A percentile compares a stretch with the other conserved stretches of the same genome.
Evolutionary conservation across 1,284 basidiomycete genomes (phyloP).

Genomic region (Malassezia caprae): DNA sequence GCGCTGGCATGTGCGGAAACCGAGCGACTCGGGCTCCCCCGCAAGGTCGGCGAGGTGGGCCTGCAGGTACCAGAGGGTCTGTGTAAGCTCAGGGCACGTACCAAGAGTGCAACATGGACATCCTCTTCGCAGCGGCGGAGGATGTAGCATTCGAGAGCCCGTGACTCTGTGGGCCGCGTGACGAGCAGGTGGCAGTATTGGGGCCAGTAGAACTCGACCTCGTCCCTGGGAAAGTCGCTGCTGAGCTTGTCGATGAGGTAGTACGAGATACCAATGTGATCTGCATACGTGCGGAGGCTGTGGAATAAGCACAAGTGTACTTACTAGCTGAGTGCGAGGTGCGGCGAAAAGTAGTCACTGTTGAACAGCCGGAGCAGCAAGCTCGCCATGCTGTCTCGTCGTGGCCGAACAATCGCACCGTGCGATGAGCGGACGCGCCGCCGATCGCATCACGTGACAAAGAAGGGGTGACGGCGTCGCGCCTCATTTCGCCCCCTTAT

Average conservation of each 20-base stretch:
- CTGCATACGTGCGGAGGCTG: constrained; percentile 36
- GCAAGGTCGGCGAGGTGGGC: constrained; percentile 42
- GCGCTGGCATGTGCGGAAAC: constrained; percentile 85
- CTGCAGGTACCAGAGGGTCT: constrained; percentile 46
- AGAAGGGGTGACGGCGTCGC: not conserved
- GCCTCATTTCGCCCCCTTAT: constrained; percentile 1
- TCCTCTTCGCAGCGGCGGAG: constrained; percentile 38
- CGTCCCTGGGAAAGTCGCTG: constrained; percentile 26
- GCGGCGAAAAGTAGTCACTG: constrained; percentile 45
- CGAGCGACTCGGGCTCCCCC: constrained; percentile 57
- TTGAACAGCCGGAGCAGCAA: constrained; percentile 45
- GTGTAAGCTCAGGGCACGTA: constrained; percentile 1
- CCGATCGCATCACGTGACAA: constrained; percentile 4
- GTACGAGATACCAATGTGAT: constrained; percentile 47
- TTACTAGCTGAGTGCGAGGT: constrained; percentile 44
- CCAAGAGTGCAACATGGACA: constrained; percentile 41
- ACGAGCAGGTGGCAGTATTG: constrained; percentile 45
- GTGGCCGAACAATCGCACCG: not conserved
- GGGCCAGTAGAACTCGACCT: constrained; percentile 47
- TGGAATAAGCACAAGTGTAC: not conserved
- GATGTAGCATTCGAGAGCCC: constrained; percentile 42
- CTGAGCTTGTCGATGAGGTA: constrained; percentile 41
- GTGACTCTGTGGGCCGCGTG: constrained; percentile 35
- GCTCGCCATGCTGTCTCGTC: constrained; percentile 28
- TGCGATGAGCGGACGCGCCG: not conserved